Evolutionary conservation across 2,329 filamentous ascomycete species (phyloP), one percentile per base, ranked within the genome.

Genomic region (Clonostachys byssicola): DNA sequence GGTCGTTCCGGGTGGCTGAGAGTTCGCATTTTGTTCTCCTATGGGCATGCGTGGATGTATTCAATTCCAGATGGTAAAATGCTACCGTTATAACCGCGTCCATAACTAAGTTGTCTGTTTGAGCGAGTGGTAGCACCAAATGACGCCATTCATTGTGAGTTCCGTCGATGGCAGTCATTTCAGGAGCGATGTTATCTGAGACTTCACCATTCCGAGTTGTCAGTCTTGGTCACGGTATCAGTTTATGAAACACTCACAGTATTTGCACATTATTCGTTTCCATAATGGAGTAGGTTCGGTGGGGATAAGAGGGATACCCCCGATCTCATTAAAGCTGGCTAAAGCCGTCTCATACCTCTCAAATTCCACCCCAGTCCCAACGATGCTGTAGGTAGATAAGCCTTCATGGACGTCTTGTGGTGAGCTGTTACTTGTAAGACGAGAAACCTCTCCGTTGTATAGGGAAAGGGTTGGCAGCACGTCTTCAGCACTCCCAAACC

Each of bases 41-140:
- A 30, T 30, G 23, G 23, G 23, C 8, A 3, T 30, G 23, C 3
- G 23, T 30, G 23, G 9, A 30, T 10, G 4, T 30, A 4, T 30
- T 30, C 8, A 45, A 23, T 8, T 45, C 34, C 7, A 45, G 20
- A 12, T 61, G 58, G 8, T 56, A 61, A 2, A 58, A 54, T 1
- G 59, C 55, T 4, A 55, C 56, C 5, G 57, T 53, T 9, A 59
- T 47, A 0, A 62, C 56, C 4, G 59, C 49, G 13, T 50, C 54
- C 54, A 58, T 56, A 36, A 62, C 46, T 7, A 57, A 49, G 2
- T 56, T 46, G 18, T 60, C 53, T 9, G 46, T 39, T 17, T 47
- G 47, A 3, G 57, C 52, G 2, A 56, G 17, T 6, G 55, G 53
- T 1, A 59, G 40, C 10, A 58, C 46, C 5, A 56, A 40, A 34